Evolutionary conservation across 192 early-diverging fungal species (phyloP).

Genomic region (Backusella morwellensis): DNA sequence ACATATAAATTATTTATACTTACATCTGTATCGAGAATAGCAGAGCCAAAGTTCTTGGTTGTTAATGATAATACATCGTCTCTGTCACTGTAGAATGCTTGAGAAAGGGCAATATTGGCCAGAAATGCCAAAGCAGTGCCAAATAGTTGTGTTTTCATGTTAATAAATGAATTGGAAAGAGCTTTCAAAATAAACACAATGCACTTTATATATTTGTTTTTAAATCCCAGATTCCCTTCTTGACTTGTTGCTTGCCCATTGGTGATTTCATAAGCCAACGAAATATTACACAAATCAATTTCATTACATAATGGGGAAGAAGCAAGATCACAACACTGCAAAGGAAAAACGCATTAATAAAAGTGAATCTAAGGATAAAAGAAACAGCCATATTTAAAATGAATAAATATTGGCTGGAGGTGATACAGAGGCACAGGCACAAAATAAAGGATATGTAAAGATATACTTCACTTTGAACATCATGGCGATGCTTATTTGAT

Average conservation of each 20-base stretch:
- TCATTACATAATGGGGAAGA: no score
- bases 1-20: not conserved
- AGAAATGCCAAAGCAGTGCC: not conserved
- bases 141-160: not conserved
- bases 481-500: no score
- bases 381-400: no score
- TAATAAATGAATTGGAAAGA: not conserved
- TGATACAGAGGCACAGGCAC: no score
- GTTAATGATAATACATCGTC: constrained; percentile 52
- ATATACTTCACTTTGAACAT: no score
- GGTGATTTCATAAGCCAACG: not conserved
- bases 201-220: not conserved
- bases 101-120: not conserved
- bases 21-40: constrained; percentile 70
- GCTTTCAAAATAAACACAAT: not conserved
- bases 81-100: constrained; percentile 51
- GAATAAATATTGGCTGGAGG: no score
- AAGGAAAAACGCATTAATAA: no score
- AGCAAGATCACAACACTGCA: no score
- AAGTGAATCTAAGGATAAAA: no score
- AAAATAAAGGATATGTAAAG: no score
- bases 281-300: not conserved
- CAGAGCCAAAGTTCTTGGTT: constrained; percentile 59
- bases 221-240: not conserved
- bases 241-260: constrained; percentile 16